phyloP scores from a whole-genome alignment of 2,329 filamentous ascomycete species.

The Reticulascus tulasneorum region DNA sequence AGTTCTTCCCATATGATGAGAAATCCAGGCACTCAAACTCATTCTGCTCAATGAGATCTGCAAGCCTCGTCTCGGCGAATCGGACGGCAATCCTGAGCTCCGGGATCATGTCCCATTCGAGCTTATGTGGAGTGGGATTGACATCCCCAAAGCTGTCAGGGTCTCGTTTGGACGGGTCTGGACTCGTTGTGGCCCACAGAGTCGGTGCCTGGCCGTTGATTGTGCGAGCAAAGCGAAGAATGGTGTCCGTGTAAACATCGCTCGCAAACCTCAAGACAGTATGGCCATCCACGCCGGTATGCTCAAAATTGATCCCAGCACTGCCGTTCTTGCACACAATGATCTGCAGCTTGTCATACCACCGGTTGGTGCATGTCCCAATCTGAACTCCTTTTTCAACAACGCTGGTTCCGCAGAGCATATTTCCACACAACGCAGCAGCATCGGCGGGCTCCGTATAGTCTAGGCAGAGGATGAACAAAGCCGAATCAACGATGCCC shows the following conservation, averaged over 20 bases:
- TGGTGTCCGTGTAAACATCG: conserved; percentile 96
- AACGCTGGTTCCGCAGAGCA: conserved; percentile 93
- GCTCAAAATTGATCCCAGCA: conserved; percentile 98
- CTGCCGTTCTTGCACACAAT: conserved; percentile 99
- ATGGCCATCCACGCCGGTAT: conserved; percentile 95
- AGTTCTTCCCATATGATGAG: conserved; percentile 86
- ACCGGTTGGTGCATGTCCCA: conserved; percentile 94
- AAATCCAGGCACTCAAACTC: conserved; percentile 95
- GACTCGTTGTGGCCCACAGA: conserved; percentile 85
- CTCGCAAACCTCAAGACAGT: conserved; percentile 95
- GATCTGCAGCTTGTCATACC: conserved; percentile 99
- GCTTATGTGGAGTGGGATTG: conserved; percentile 87
- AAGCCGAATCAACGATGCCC: conserved; percentile 89
- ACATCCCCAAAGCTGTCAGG: conserved; percentile 90
- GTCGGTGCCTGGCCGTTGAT: conserved; percentile 93
- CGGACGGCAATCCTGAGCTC: conserved; percentile 87
- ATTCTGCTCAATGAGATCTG: conserved; percentile 93
- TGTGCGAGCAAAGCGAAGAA: conserved; percentile 87
- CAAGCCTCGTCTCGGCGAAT: conserved; percentile 90
- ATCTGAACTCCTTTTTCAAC: conserved; percentile 93
- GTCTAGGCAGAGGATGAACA: conserved; percentile 90
- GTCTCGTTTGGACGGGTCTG: conserved; percentile 88
- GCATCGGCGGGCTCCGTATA: conserved; percentile 80
- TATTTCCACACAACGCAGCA: conserved; percentile 90
- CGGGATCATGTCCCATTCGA: conserved; percentile 96